These are phyloP conservation scores for Coffea eugenioides DNA, from an alignment of 257 asterid species.

Conservation along the genomic window DNA sequence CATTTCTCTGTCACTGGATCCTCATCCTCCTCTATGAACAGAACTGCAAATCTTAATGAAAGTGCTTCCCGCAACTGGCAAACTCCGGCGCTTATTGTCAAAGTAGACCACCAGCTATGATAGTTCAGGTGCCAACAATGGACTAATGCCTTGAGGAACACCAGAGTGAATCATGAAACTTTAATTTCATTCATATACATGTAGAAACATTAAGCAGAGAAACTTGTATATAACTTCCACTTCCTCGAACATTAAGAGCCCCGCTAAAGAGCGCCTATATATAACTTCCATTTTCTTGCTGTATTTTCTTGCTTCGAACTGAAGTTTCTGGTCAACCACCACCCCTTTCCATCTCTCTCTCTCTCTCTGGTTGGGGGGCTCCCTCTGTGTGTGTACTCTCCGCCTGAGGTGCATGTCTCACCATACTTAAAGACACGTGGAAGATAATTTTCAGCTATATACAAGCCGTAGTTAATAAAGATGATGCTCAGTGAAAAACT, in stretches of 20 bases:
- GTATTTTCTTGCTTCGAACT: background rate
- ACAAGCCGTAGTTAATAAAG: background rate
- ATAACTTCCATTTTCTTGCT: background rate
- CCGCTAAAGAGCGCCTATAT: background rate
- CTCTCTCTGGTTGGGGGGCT: too few relatives aligned
- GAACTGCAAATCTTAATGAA: too few relatives aligned
- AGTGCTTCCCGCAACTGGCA: background rate
- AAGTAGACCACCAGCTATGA: too few relatives aligned
- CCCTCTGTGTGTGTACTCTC: background rate
- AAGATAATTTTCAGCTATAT: slow-evolving; percentile 1
- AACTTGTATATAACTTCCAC: background rate
- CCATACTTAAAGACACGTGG: background rate
- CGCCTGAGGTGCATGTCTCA: background rate
- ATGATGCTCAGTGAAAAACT: slow-evolving; percentile 62
- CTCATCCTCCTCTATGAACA: background rate
- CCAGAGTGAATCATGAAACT: background rate
- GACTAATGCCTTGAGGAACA: background rate
- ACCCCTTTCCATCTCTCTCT: too few relatives aligned
- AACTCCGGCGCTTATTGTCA: background rate
- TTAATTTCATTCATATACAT: background rate
- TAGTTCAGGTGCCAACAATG: too few relatives aligned
- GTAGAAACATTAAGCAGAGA: background rate
- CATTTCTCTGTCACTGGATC: background rate
- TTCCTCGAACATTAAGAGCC: background rate
- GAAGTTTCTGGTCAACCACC: background rate